A percentile compares a stretch with the other conserved stretches of the same genome.
Evolutionary conservation across 257 asterid genomes (phyloP).

Genomic region (Linderniella brevidens): DNA sequence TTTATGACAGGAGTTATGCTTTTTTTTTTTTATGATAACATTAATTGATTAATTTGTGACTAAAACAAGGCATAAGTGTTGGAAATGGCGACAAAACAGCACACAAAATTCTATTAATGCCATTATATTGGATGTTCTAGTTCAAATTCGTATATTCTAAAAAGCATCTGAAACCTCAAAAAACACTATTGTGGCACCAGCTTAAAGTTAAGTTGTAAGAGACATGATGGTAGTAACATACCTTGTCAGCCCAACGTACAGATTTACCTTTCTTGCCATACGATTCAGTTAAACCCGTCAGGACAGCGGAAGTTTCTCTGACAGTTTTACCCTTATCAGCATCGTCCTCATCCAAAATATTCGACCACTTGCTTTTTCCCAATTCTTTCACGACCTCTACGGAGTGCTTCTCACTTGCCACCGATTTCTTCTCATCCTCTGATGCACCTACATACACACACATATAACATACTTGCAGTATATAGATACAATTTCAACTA

Average conservation of each 20-base stretch:
- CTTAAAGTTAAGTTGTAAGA: neutral
- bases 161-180: too few relatives aligned
- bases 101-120: too few relatives aligned
- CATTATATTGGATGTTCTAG: too few relatives aligned
- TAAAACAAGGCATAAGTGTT: too few relatives aligned
- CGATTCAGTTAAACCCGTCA: conserved; percentile 37
- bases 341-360: conserved; percentile 66
- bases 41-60: too few relatives aligned
- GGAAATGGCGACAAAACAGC: too few relatives aligned
- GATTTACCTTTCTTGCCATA: conserved; percentile 81
- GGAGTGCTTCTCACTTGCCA: conserved; percentile 24
- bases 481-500: neutral
- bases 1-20: too few relatives aligned
- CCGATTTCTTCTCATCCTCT: conserved; percentile 24
- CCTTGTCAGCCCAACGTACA: conserved; percentile 96
- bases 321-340: conserved; percentile 19
- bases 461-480: conserved; percentile 6
- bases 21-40: too few relatives aligned
- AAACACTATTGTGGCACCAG: too few relatives aligned
- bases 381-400: conserved; percentile 54
- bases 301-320: conserved; percentile 23
- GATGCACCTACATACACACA: neutral
- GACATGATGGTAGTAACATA: conserved; percentile 14
- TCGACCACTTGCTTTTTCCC: conserved; percentile 93
- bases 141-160: neutral